These are phyloP conservation scores for Sarcomyxa edulis DNA, from an alignment of 768 basidiomycete species.

Conservation along the genomic window DNA sequence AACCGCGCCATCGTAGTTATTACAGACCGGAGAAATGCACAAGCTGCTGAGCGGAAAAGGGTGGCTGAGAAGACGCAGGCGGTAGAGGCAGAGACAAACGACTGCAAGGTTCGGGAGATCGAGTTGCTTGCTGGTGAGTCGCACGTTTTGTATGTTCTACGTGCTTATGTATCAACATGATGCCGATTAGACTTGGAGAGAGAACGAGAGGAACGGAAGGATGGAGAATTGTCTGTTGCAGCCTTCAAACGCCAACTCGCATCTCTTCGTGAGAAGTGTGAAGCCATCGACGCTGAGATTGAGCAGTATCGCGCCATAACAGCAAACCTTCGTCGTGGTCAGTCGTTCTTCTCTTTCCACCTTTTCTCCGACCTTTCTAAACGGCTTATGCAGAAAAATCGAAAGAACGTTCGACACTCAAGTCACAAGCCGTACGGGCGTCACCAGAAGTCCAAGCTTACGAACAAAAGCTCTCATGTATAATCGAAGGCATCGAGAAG, in stretches of 20 bases:
- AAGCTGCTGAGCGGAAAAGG: conserved; percentile 58
- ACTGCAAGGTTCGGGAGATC: conserved; percentile 76
- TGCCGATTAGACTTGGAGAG: conserved; percentile 47
- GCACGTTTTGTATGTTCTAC: background rate
- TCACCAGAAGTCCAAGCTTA: conserved; percentile 51
- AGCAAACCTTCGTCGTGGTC: conserved; percentile 62
- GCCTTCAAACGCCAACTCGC: conserved; percentile 63
- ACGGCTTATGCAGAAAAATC: conserved; percentile 48
- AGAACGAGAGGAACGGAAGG: conserved; percentile 71
- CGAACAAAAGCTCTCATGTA: conserved; percentile 54
- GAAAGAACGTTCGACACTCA: conserved; percentile 55
- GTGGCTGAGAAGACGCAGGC: conserved; percentile 55
- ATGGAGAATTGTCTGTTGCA: conserved; percentile 56
- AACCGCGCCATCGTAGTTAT: conserved; percentile 66
- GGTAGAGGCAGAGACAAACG: conserved; percentile 63
- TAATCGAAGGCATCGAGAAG: conserved; percentile 73
- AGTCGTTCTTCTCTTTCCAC: too few species aligned
- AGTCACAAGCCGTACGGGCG: conserved; percentile 43
- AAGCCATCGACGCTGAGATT: conserved; percentile 61
- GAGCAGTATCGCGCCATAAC: conserved; percentile 64
- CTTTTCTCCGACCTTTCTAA: too few species aligned
- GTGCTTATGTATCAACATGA: background rate
- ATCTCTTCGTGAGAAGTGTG: conserved; percentile 53
- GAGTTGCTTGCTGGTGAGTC: conserved; percentile 70
- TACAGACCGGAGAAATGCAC: conserved; percentile 56